Conservation (phyloP, 768 basidiomycete species). For the Phaffia australis region DNA sequence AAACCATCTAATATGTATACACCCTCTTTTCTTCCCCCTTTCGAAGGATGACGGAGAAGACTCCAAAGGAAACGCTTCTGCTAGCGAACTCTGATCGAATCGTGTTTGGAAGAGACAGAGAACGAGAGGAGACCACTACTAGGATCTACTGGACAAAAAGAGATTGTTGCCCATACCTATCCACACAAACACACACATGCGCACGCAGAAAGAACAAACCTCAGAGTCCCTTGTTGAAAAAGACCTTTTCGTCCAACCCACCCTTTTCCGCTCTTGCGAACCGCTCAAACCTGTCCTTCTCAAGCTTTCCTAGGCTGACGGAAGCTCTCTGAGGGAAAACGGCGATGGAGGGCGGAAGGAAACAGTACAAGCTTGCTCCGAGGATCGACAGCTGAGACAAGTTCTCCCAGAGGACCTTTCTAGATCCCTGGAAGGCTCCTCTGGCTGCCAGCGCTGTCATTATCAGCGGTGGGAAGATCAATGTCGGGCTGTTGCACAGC, state of each 20-base stretch:
- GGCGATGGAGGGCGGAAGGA: slow-evolving; percentile 41
- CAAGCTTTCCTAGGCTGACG: slow-evolving; percentile 38
- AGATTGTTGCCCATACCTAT: too few relatives aligned
- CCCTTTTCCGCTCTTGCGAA: slow-evolving; percentile 25
- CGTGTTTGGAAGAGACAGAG: too few relatives aligned
- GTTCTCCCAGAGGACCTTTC: slow-evolving; percentile 31
- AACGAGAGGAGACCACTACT: too few relatives aligned
- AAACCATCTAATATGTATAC: slow-evolving; percentile 2
- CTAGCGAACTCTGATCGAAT: too few relatives aligned
- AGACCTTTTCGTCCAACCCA: slow-evolving; percentile 31
- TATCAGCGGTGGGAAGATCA: slow-evolving; percentile 41
- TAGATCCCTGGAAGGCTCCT: slow-evolving; percentile 36
- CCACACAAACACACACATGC: too few relatives aligned
- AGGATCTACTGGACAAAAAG: too few relatives aligned
- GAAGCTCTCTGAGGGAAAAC: slow-evolving; percentile 40
- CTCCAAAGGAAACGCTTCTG: too few relatives aligned
- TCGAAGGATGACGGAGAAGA: too few relatives aligned
- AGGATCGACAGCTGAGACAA: slow-evolving; percentile 37
- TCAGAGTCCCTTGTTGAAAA: slow-evolving; percentile 42
- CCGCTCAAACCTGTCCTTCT: slow-evolving; percentile 26
- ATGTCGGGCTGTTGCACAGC: slow-evolving; percentile 34
- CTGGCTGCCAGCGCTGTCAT: slow-evolving; percentile 38
- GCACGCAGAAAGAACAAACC: too few relatives aligned
- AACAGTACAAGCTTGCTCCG: slow-evolving; percentile 39
- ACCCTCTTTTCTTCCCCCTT: not conserved